phyloP scores from a whole-genome alignment of 805 yeast genomes.

The Ascoidea rubescens region DNA sequence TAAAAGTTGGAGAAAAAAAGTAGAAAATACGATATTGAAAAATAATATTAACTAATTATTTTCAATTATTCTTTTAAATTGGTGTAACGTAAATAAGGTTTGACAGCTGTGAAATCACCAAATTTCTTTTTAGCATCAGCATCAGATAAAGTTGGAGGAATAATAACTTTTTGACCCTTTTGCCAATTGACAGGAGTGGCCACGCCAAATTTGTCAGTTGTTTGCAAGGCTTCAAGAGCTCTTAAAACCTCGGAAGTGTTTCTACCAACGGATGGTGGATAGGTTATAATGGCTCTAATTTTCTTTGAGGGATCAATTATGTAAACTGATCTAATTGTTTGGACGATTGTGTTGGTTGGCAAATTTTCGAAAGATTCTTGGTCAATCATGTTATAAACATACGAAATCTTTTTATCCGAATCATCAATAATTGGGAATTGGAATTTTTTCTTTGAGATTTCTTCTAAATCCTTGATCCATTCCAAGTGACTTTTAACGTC shows the following conservation, averaged over 20 bases:
- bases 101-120: conserved; percentile 75
- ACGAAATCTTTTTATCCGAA: conserved; percentile 71
- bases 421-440: conserved; percentile 89
- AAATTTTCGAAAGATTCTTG: conserved; percentile 70
- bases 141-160: conserved; percentile 75
- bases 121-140: conserved; percentile 71
- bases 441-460: conserved; percentile 46
- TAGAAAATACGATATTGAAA: too few relatives aligned
- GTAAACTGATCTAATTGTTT: conserved; percentile 87
- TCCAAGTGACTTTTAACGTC: conserved; percentile 63
- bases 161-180: conserved; percentile 81
- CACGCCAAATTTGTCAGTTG: conserved; percentile 69
- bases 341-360: conserved; percentile 49
- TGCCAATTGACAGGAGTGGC: conserved; percentile 91
- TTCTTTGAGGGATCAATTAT: conserved; percentile 84
- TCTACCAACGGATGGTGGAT: conserved; percentile 93
- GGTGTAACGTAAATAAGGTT: conserved; percentile 80
- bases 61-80: conserved; percentile 12
- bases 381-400: conserved; percentile 76
- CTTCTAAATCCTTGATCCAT: conserved; percentile 90
- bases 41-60: too few relatives aligned
- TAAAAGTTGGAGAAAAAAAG: too few relatives aligned
- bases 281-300: conserved; percentile 72
- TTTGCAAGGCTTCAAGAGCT: conserved; percentile 78
- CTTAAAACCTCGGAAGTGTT: conserved; percentile 87